Conservation (phyloP, 345 rosid species). For the Acer campestre region DNA sequence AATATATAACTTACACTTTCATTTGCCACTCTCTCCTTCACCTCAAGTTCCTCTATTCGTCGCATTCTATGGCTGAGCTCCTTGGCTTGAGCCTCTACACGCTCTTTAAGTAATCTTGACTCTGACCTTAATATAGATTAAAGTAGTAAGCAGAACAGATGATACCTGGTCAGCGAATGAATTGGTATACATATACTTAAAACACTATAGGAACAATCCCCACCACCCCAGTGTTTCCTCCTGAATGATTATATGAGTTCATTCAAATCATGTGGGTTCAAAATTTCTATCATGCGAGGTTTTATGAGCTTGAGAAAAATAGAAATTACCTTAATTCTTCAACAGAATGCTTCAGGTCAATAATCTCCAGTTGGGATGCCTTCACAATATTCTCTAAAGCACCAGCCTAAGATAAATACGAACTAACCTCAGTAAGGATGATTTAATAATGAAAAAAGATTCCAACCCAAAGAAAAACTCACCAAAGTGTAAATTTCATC, state of each 20-base stretch:
- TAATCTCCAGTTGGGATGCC: constrained; percentile 87
- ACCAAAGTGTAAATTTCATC: constrained; percentile 90
- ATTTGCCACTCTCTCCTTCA: constrained; percentile 88
- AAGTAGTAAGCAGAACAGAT: constrained; percentile 23
- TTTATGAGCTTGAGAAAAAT: constrained; percentile 1
- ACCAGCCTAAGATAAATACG: constrained; percentile 66
- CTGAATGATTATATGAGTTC: neutral
- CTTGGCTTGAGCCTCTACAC: constrained; percentile 71
- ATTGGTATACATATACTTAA: neutral
- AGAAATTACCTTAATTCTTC: constrained; percentile 75
- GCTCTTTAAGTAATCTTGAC: constrained; percentile 62
- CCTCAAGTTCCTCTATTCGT: constrained; percentile 82
- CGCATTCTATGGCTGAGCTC: constrained; percentile 70
- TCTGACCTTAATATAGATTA: constrained; percentile 80
- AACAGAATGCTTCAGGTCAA: constrained; percentile 69
- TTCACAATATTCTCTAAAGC: constrained; percentile 93
- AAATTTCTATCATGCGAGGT: constrained; percentile 2
- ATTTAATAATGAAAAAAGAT: constrained; percentile 9
- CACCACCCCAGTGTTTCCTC: neutral
- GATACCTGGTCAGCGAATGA: constrained; percentile 22
- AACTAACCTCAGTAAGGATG: constrained; percentile 17
- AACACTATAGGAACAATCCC: neutral
- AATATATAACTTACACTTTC: constrained; percentile 70
- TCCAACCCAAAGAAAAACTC: constrained; percentile 26
- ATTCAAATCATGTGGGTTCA: neutral